A percentile compares a stretch with the other conserved stretches of the same genome.
Conservation (phyloP, 495 filamentous ascomycete genomes). For the Lepraria neglecta region DNA sequence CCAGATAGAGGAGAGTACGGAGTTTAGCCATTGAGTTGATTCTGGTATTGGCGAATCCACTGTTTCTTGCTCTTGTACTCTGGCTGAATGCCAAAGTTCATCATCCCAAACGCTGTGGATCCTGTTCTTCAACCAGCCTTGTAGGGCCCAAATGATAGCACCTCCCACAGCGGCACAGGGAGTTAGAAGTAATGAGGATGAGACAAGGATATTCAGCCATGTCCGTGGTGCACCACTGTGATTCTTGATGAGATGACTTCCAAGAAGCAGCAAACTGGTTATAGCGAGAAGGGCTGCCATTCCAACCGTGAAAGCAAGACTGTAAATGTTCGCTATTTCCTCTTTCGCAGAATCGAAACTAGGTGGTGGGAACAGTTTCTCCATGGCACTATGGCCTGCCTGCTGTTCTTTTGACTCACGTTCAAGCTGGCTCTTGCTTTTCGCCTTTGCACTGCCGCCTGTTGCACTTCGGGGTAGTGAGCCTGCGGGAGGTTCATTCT, state of each 20-base stretch:
- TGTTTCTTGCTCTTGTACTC: constrained; percentile 39
- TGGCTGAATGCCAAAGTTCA: constrained; percentile 55
- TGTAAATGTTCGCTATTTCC: constrained; percentile 43
- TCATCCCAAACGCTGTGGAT: constrained; percentile 52
- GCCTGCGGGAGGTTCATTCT: constrained; percentile 47
- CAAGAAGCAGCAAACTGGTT: constrained; percentile 27
- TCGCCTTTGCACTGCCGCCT: constrained; percentile 41
- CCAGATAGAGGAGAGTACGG: constrained; percentile 56
- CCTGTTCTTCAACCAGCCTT: constrained; percentile 48
- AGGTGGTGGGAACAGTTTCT: constrained; percentile 58
- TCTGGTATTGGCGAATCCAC: constrained; percentile 46
- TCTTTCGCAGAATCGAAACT: constrained; percentile 44
- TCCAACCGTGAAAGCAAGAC: constrained; percentile 40
- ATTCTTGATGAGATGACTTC: constrained; percentile 4
- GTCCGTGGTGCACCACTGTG: constrained; percentile 13
- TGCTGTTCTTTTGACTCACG: constrained; percentile 45
- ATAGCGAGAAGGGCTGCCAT: constrained; percentile 33
- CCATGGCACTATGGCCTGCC: constrained; percentile 43
- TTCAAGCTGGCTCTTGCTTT: constrained; percentile 40
- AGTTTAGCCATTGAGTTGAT: constrained; percentile 62
- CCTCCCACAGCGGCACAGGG: constrained; percentile 31
- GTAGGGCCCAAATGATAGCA: constrained; percentile 39
- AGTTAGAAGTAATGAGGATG: constrained; percentile 26
- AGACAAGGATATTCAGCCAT: constrained; percentile 25
- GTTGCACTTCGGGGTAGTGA: constrained; percentile 39